Evolutionary conservation across 2,329 filamentous ascomycete species (phyloP), one percentile per base, ranked within the genome.

Genomic region (Annulohypoxylon truncatum): DNA sequence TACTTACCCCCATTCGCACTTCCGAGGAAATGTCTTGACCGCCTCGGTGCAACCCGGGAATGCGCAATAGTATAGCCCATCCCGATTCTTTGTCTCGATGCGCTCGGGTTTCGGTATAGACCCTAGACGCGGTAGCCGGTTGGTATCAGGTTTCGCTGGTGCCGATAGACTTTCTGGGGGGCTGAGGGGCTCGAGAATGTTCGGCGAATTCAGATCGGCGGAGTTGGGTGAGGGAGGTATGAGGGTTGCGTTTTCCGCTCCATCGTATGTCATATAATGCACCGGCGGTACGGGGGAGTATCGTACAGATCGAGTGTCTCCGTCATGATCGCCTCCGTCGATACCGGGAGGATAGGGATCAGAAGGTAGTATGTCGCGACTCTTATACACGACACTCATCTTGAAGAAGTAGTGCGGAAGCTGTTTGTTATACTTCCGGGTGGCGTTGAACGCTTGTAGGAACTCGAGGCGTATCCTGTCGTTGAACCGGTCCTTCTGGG

Each of bases 1-100:
- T 40, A 26, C 92, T 87, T 83, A 96, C 93, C 91, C 96, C 93
- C 93, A 97, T 82, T 97, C 94, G 81, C 94, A 97, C 72, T 93
- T 95, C 69, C 94, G 88, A 58, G 87, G 85, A 76, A 97, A 98
- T 10, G 85, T 86, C 46, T 84, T 86, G 4, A 84, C 74, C 4
- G 89, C 84, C 55, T 90, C 87, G 10, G 82, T 84, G 74, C 94
- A 97, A 60, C 90, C 89, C 0, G 84, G 79, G 71, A 89, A 87
- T 13, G 87, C 88, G 79, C 95, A 97, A 60, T 90, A 85, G 73
- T 90, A 96, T 75, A 92, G 90, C n/a, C 92, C 92, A 22, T 92
- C 85, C 0, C 82, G 77, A 71, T 93, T 93, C 78, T 89, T 89
- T 3, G 80, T 80, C 0, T 84, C 82, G 38, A 84, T 79, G 29